phyloP scores from a whole-genome alignment of 768 basidiomycete species.

The Lanmaoa pseudosensibilis region DNA sequence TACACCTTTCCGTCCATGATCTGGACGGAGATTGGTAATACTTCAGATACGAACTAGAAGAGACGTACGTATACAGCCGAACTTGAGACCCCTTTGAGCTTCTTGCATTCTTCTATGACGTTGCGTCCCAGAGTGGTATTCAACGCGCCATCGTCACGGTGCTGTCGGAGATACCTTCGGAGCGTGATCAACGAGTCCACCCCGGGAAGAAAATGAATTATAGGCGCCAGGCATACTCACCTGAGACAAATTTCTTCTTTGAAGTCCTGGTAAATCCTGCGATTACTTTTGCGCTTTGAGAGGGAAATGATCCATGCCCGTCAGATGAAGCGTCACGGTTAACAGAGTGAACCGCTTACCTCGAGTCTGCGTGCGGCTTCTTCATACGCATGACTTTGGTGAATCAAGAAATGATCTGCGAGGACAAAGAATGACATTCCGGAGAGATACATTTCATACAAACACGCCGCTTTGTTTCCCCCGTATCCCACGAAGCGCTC shows the following conservation, averaged over 20 bases:
- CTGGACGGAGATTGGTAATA: slow-evolving; percentile 2
- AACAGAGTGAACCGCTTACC: slow-evolving; percentile 37
- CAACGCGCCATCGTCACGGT: slow-evolving; percentile 50
- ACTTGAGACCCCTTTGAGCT: slow-evolving; percentile 51
- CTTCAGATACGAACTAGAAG: background rate
- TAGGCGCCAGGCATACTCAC: slow-evolving; percentile 30
- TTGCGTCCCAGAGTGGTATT: slow-evolving; percentile 53
- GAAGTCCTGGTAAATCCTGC: slow-evolving; percentile 75
- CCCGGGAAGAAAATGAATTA: background rate
- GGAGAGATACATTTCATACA: slow-evolving; percentile 88
- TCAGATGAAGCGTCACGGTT: background rate
- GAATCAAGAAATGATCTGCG: slow-evolving; percentile 84
- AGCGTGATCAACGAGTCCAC: background rate
- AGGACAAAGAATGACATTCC: slow-evolving; percentile 84
- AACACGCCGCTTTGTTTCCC: slow-evolving; percentile 89
- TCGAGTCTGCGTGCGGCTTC: slow-evolving; percentile 71
- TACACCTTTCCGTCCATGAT: slow-evolving; percentile 26
- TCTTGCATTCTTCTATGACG: slow-evolving; percentile 62
- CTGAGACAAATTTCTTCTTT: slow-evolving; percentile 74
- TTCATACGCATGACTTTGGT: slow-evolving; percentile 83
- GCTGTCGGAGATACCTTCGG: slow-evolving; percentile 61
- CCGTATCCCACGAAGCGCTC: slow-evolving; percentile 91
- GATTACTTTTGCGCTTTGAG: slow-evolving; percentile 66
- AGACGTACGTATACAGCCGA: slow-evolving; percentile 26
- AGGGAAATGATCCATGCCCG: no score